A percentile compares a stretch with the other conserved stretches of the same genome.
phyloP scores from a whole-genome alignment of 2,329 filamentous ascomycete genomes.

The Clarireedia sp. region DNA sequence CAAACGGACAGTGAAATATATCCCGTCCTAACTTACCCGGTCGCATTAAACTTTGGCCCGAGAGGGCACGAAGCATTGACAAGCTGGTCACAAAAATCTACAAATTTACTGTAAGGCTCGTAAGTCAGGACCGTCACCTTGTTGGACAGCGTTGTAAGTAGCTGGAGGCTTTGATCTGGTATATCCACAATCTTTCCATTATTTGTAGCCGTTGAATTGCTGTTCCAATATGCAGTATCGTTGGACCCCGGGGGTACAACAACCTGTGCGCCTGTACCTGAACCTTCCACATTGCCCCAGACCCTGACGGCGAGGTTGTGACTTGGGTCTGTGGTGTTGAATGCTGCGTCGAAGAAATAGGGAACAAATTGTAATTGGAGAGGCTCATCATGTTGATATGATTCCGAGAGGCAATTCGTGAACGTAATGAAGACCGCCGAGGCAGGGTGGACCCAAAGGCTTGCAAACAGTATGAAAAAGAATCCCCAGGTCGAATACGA shows the following conservation, averaged over 20 bases:
- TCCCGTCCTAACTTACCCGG: conserved; percentile 34
- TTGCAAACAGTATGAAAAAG: conserved; percentile 20
- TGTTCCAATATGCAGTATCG: conserved; percentile 49
- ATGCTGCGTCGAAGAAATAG: conserved; percentile 63
- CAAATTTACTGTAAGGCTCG: conserved; percentile 49
- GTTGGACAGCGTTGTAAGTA: conserved; percentile 65
- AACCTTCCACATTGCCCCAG: conserved; percentile 86
- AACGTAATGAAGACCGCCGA: conserved; percentile 65
- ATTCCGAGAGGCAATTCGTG: conserved; percentile 69
- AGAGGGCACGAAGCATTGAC: conserved; percentile 65
- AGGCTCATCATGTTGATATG: conserved; percentile 49
- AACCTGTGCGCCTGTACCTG: conserved; percentile 33
- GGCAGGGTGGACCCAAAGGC: conserved; percentile 33
- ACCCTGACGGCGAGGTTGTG: conserved; percentile 70
- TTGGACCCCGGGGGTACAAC: conserved; percentile 51
- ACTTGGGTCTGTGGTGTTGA: conserved; percentile 51
- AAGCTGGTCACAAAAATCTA: conserved; percentile 59
- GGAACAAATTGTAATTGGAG: conserved; percentile 73
- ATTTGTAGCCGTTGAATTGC: conserved; percentile 47
- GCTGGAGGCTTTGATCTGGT: conserved; percentile 36
- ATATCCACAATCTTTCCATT: conserved; percentile 65
- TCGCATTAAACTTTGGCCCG: conserved; percentile 59
- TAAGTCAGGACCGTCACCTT: conserved; percentile 72
- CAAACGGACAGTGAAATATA: not conserved
- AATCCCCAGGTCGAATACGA: conserved; percentile 13